A percentile compares a stretch with the other conserved stretches of the same genome.
Evolutionary conservation across 2,329 filamentous ascomycete species (phyloP).

Genomic region (Acrocalymma vagum): DNA sequence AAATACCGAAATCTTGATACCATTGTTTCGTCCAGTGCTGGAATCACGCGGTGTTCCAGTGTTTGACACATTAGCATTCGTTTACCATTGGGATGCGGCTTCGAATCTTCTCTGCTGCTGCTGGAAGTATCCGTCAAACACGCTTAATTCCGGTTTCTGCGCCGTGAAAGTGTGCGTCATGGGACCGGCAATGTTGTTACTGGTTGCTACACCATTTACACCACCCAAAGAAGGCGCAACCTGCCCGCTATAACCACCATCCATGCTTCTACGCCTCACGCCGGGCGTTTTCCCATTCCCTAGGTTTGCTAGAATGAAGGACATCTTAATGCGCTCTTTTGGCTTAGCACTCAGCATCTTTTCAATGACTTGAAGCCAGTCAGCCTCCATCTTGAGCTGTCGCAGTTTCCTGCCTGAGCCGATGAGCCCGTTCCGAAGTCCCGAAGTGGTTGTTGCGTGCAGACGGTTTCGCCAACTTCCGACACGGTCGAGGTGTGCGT

Average conservation of each 20-base stretch:
- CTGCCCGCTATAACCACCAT: slow-evolving; percentile 43
- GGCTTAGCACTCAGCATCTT: slow-evolving; percentile 45
- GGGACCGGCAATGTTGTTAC: slow-evolving; percentile 18
- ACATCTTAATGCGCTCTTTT: slow-evolving; percentile 45
- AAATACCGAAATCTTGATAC: slow-evolving; percentile 6
- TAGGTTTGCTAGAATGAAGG: slow-evolving; percentile 33
- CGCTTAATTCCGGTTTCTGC: slow-evolving; percentile 40
- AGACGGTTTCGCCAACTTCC: slow-evolving; percentile 42
- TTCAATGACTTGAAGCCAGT: slow-evolving; percentile 46
- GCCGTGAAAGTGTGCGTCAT: too few species aligned
- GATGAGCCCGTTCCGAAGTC: slow-evolving; percentile 35
- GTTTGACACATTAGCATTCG: slow-evolving; percentile 8
- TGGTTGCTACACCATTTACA: slow-evolving; percentile 9
- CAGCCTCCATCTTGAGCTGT: slow-evolving; percentile 42
- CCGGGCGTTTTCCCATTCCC: slow-evolving; percentile 37
- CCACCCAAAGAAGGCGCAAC: slow-evolving; percentile 27
- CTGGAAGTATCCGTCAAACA: slow-evolving; percentile 47
- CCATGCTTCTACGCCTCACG: slow-evolving; percentile 43
- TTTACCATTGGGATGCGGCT: slow-evolving; percentile 30
- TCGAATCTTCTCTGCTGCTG: slow-evolving; percentile 36
- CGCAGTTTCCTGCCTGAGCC: slow-evolving; percentile 38
- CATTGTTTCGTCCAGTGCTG: slow-evolving; percentile 23
- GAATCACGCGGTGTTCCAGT: neutral
- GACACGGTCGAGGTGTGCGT: slow-evolving; percentile 49
- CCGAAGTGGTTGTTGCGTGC: slow-evolving; percentile 39